phyloP scores from a whole-genome alignment of 305 asterid genomes.

The Coffea humblotiana region DNA sequence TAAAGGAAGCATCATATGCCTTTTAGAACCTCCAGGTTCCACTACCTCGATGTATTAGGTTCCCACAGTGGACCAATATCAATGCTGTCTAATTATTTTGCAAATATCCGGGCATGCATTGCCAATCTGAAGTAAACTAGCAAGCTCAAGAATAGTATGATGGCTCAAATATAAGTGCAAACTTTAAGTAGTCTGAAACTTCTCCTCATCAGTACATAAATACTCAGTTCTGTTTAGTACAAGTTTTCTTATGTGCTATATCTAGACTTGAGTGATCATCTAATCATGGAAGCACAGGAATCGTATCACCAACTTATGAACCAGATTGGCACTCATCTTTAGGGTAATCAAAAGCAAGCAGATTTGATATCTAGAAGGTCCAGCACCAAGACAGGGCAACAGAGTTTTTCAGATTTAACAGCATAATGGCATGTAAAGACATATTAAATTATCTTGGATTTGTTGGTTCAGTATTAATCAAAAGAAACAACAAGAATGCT shows the following conservation, averaged over 20 bases:
- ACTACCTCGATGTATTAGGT: neutral
- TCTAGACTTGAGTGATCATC: neutral
- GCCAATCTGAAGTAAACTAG: neutral
- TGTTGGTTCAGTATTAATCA: neutral
- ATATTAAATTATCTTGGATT: neutral
- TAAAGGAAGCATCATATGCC: neutral
- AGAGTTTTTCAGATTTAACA: neutral
- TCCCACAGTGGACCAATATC: neutral
- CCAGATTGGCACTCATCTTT: neutral
- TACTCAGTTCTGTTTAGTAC: neutral
- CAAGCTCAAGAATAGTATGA: neutral
- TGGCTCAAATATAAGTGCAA: neutral
- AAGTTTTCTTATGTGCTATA: neutral
- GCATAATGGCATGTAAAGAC: neutral
- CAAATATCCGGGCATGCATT: neutral
- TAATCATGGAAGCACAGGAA: neutral
- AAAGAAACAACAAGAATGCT: neutral
- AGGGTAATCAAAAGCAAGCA: neutral
- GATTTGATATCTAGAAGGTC: neutral
- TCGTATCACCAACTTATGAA: neutral
- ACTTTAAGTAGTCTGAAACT: neutral
- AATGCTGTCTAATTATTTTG: neutral
- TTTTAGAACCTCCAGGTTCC: neutral
- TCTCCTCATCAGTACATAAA: neutral
- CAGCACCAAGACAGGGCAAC: neutral